Percentiles rank a stretch among this genome's conserved stretches.
Evolutionary conservation across 352 stramenopile genomes (phyloP).

Genomic region (Globisporangium spiculum): DNA sequence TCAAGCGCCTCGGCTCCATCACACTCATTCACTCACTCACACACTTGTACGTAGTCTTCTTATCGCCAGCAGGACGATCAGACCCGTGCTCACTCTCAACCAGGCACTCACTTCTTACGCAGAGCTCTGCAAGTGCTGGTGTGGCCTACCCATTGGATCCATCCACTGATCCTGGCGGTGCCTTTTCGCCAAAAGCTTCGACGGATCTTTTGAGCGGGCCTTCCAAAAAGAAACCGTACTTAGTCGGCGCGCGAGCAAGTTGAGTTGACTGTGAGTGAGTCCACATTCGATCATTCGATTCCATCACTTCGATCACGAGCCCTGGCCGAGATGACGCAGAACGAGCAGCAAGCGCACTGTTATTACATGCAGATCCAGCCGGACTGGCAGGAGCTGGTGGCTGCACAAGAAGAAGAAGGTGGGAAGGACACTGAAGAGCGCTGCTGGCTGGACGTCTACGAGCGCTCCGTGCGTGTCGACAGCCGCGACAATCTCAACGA

Average conservation of each 20-base stretch:
- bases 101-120: neutral
- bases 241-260: neutral
- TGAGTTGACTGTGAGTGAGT: neutral
- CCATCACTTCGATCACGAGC: neutral
- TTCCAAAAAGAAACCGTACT: neutral
- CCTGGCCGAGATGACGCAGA: neutral
- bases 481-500: neutral
- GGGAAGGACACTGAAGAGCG: conserved; percentile 8
- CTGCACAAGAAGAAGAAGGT: neutral
- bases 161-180: conserved; percentile 3
- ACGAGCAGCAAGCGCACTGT: conserved; percentile 2
- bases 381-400: conserved; percentile 41
- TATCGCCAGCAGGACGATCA: neutral
- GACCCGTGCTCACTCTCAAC: neutral
- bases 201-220: neutral
- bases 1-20: conserved; percentile 17
- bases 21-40: neutral
- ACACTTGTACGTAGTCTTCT: neutral
- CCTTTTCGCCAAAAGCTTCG: conserved; percentile 1
- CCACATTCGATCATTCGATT: conserved; percentile 1
- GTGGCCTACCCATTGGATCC: neutral
- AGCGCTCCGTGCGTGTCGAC: conserved; percentile 27
- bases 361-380: conserved; percentile 74
- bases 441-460: conserved; percentile 57
- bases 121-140: neutral